Conservation (phyloP, 164 flowering plant species). For the Chimonanthus salicifolius region DNA sequence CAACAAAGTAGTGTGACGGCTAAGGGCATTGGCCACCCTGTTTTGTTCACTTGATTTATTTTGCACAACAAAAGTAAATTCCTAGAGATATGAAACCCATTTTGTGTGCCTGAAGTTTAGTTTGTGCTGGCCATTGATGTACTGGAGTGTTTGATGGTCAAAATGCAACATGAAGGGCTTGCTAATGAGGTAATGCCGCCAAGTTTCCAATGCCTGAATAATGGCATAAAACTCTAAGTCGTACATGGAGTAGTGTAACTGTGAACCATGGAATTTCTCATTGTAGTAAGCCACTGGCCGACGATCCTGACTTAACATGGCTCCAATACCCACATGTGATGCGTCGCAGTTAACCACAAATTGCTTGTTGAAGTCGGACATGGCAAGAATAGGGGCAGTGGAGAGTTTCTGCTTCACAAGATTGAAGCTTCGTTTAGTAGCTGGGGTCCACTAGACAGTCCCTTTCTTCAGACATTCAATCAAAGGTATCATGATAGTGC, state of each 20-base stretch:
- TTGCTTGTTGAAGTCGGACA: not conserved
- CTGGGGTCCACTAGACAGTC: not conserved
- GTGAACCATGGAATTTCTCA: not conserved
- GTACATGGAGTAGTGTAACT: not conserved
- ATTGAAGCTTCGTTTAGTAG: not conserved
- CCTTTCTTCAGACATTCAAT: not conserved
- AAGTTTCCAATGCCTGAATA: not conserved
- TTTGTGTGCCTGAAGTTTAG: not conserved
- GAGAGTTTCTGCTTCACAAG: not conserved
- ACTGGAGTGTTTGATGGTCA: not conserved
- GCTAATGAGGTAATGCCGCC: constrained; percentile 1
- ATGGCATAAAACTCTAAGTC: not conserved
- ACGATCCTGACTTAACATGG: not conserved
- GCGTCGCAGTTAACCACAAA: not conserved
- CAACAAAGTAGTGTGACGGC: not conserved
- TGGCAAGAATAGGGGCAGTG: not conserved
- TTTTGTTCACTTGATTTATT: not conserved
- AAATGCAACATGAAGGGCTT: not conserved
- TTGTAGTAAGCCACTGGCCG: not conserved
- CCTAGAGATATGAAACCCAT: not conserved
- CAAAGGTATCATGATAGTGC: not conserved
- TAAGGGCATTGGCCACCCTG: not conserved
- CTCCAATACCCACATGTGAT: not conserved
- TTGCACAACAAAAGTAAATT: not conserved
- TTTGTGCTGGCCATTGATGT: not conserved